Evolutionary conservation across 2,329 filamentous ascomycete species (phyloP).

Genomic region (Trichophyton simii): DNA sequence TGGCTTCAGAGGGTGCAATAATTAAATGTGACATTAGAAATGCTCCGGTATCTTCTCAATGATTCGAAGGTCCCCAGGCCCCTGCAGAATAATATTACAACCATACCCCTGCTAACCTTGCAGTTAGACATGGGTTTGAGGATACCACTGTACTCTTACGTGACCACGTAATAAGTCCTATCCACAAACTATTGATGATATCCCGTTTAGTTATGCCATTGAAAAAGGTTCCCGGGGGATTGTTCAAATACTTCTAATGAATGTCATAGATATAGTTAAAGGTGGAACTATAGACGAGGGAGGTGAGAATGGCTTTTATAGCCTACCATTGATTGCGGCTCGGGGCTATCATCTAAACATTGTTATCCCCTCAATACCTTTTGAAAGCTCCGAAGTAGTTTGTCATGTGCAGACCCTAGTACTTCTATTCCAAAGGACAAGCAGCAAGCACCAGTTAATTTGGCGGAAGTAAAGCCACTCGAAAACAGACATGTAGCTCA

Average conservation of each 20-base stretch:
- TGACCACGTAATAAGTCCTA: neutral
- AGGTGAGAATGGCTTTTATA: neutral
- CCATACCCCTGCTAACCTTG: neutral
- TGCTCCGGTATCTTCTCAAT: neutral
- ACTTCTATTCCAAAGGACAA: neutral
- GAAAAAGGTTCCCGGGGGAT: neutral
- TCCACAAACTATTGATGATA: neutral
- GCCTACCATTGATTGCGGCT: neutral
- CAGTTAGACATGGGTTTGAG: neutral
- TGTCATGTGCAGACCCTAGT: neutral
- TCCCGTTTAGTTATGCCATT: neutral
- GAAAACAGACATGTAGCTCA: neutral
- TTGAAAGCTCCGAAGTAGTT: neutral
- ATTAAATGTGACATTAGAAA: neutral
- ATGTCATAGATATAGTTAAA: neutral
- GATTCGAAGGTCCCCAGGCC: neutral
- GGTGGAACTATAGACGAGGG: neutral
- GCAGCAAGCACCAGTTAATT: conserved; percentile 1
- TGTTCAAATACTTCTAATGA: neutral
- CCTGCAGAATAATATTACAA: neutral
- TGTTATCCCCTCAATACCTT: neutral
- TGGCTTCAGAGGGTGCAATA: neutral
- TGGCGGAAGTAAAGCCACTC: neutral
- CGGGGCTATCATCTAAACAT: neutral
- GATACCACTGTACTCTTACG: neutral